Conservation (phyloP, 2,329 filamentous ascomycete genomes). For the Xylaria sp. region DNA sequence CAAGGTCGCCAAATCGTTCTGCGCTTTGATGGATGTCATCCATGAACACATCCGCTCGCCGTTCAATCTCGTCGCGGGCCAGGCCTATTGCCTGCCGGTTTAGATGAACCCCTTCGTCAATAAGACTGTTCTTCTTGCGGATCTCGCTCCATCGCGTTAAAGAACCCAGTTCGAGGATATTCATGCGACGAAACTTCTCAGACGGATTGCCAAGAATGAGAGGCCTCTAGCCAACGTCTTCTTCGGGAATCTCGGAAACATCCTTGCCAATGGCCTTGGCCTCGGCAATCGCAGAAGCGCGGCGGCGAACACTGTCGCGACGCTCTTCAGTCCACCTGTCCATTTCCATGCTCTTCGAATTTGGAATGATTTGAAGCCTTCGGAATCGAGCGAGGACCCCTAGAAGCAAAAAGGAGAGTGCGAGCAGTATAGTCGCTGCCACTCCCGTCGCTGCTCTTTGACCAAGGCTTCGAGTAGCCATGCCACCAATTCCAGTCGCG, state of each 20-base stretch:
- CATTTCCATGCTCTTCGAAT: slow-evolving; percentile 58
- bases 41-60: slow-evolving; percentile 32
- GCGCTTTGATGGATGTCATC: slow-evolving; percentile 35
- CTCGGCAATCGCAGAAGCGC: slow-evolving; percentile 43
- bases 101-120: slow-evolving; percentile 47
- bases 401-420: slow-evolving; percentile 66
- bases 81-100: slow-evolving; percentile 40
- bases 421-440: slow-evolving; percentile 67
- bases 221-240: slow-evolving; percentile 66
- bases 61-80: slow-evolving; percentile 36
- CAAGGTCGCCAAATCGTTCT: slow-evolving; percentile 35
- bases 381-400: slow-evolving; percentile 66
- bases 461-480: slow-evolving; percentile 65
- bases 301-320: slow-evolving; percentile 50
- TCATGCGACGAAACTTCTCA: slow-evolving; percentile 70
- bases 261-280: slow-evolving; percentile 36
- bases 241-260: slow-evolving; percentile 46
- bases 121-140: slow-evolving; percentile 59
- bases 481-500: slow-evolving; percentile 70
- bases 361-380: slow-evolving; percentile 69
- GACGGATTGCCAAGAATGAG: slow-evolving; percentile 73
- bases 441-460: slow-evolving; percentile 70
- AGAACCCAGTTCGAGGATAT: slow-evolving; percentile 68
- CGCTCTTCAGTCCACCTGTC: slow-evolving; percentile 54
- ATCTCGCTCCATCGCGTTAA: slow-evolving; percentile 77